These are phyloP conservation scores for Saccharomyces hybrid DNA, from an alignment of 1,139 yeast species.

Conservation along the genomic window DNA sequence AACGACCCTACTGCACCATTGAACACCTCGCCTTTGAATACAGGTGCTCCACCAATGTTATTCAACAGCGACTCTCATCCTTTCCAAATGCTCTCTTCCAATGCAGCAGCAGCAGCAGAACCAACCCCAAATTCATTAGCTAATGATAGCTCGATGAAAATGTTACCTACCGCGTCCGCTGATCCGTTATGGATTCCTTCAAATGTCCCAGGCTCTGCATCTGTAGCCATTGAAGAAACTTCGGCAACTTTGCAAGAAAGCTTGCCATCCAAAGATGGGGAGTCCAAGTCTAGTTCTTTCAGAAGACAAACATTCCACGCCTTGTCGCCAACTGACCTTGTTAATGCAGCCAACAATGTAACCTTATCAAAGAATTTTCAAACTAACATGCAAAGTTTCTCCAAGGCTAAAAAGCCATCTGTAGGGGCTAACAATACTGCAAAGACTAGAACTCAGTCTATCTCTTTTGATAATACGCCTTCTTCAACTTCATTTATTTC, in stretches of 20 bases:
- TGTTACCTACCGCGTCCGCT: constrained; percentile 4
- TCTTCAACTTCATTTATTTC: constrained; percentile 13
- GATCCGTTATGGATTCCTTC: constrained; percentile 15
- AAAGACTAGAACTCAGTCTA: constrained; percentile 25
- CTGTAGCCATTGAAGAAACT: constrained; percentile 6
- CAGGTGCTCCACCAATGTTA: not conserved
- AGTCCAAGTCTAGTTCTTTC: constrained; percentile 16
- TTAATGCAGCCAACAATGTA: constrained; percentile 19
- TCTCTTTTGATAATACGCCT: constrained; percentile 21
- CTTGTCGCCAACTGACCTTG: constrained; percentile 33
- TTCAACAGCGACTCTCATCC: not conserved
- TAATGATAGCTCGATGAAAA: constrained; percentile 1
- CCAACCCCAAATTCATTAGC: constrained; percentile 1
- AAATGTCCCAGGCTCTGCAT: constrained; percentile 1
- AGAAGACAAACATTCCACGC: constrained; percentile 39
- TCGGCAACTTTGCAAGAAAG: constrained; percentile 10
- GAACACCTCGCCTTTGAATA: not conserved
- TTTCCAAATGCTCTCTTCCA: not conserved
- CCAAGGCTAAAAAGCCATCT: constrained; percentile 2
- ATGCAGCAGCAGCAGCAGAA: constrained; percentile 1
- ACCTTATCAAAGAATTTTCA: not conserved
- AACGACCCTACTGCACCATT: constrained; percentile 4
- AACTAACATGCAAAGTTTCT: not conserved
- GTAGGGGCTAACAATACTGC: constrained; percentile 7
- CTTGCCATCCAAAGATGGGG: constrained; percentile 8